Evolutionary conservation across 139 green algal genomes (phyloP), one percentile per base, ranked within the genome.

Genomic region (Chlamydomonas sp.): DNA sequence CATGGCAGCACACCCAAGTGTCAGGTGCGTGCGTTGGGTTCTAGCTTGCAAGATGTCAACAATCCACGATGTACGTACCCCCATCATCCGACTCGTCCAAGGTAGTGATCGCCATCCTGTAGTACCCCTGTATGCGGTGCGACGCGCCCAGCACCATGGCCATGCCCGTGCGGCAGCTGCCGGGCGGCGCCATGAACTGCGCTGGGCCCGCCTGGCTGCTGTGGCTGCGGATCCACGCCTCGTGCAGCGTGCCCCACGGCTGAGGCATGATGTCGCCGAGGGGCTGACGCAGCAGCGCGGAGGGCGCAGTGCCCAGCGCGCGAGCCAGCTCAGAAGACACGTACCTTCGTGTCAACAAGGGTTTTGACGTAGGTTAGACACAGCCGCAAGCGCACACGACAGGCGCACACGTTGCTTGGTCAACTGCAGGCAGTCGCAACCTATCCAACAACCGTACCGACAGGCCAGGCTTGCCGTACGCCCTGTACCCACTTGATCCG

Each of bases 241-340:
- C 20, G 72, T 86, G 82, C 71, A 86, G 69, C 3, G 82, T 86
- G 82, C 71, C 61, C 82, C 82, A 86, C 10, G 82, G 82, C 82
- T 86, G 82, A 8, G 82, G 82, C 82, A 86, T 86, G 61, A 86
- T 80, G 71, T 86, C 82, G 1, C 82, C 82, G n/a, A 86, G 82
- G 2, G 82, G 82, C 82, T 86, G 82, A 1, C 82, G 82, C 61
- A 80, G 67, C 20, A 86, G 69, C 2, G 71, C 82, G 61, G 71
- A 79, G n/a, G 82, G 82, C 60, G 82, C 73, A 71, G 82, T 86
- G 82, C 82, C 82, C 82, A 86, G 82, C 7, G 82, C 82, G 60
- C 71, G 71, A 7, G 82, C 82, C 60, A 86, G 71, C 82, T 86
- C 82, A 31, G 58, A 64, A 61, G 82, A 71, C 12, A 86, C 79